Evolutionary conservation across 805 yeast genomes (phyloP).

Genomic region (Yarrowia porcina): DNA sequence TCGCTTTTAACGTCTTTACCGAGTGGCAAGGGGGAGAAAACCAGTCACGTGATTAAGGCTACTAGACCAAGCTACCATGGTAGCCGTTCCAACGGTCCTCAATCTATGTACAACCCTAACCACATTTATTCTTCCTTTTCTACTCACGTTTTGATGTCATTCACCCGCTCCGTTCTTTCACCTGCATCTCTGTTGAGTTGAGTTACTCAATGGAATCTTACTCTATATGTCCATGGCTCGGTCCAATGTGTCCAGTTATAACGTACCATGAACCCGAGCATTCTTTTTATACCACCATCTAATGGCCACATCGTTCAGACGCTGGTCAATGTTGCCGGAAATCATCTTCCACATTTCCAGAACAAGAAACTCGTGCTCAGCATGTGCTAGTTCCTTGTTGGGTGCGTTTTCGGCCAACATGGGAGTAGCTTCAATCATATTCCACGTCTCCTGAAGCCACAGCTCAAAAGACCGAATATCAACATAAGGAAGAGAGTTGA

Average conservation of each 20-base stretch:
- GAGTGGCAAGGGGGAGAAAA: no score
- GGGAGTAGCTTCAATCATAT: constrained; percentile 10
- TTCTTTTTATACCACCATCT: constrained; percentile 58
- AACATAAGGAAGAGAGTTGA: constrained; percentile 30
- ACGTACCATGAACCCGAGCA: neutral
- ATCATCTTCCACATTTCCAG: constrained; percentile 51
- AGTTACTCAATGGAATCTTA: neutral
- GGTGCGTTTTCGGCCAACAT: constrained; percentile 1
- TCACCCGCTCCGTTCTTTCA: no score
- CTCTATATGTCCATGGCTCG: neutral
- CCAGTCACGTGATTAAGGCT: no score
- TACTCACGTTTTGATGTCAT: no score
- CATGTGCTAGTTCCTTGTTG: constrained; percentile 13
- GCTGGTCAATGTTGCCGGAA: constrained; percentile 56
- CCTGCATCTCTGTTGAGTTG: neutral
- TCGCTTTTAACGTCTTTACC: no score
- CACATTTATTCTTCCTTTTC: no score
- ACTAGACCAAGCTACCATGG: no score
- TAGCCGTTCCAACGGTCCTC: no score
- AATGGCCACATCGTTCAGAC: constrained; percentile 53
- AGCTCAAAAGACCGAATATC: constrained; percentile 26
- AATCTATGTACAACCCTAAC: no score
- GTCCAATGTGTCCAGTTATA: no score
- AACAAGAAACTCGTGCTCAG: constrained; percentile 44
- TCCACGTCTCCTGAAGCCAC: constrained; percentile 21